Evolutionary conservation across 805 yeast species (phyloP), one percentile per base, ranked within the genome.

Genomic region (Candida multigemmis): DNA sequence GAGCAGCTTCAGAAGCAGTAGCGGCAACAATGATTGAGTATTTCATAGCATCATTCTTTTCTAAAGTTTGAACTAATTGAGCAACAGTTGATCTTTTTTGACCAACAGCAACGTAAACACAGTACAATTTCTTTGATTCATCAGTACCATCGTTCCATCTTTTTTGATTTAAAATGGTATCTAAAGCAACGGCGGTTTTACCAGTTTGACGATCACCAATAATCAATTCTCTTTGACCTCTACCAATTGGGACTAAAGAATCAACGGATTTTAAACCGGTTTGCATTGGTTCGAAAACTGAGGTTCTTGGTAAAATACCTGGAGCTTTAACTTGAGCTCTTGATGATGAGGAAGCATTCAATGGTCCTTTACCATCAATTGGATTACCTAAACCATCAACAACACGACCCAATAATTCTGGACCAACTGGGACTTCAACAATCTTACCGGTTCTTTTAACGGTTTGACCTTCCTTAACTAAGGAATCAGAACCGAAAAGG

Each of bases 161-260:
- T 83, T 89, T 91, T 74, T 91, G 99, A 74, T 91, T 91, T 60
- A 91, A 78, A 59, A 91, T 91, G 70, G 99, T 77, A 68, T 91
- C 98, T 50, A 91, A 65, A 51, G 97, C 98, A 53, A 91, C 96
- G 44, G 97, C 96, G 60, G 98, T 91, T 77, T 91, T 91, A 81
- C 98, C 98, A 56, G 98, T 91, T 76, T 91, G 98, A 77, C 98
- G 89, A 70, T 89, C 98, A 80, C 98, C 98, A 62, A 89, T 89
- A 57, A 89, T 89, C 82, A 91, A 74, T 77, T 91, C 98, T 84
- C 98, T 91, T 74, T 91, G 98, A 67, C 98, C 98, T 82, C 98
- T 91, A 63, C 98, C 98, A 53, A 91, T 68, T 68, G 98, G 98
- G 67, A 91, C 99, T 56, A 91, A 79, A 60, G 98, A 89, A 63